Base-by-base conservation (phyloP, 208 protist species). In the Trypanosoma scelopori region DNA sequence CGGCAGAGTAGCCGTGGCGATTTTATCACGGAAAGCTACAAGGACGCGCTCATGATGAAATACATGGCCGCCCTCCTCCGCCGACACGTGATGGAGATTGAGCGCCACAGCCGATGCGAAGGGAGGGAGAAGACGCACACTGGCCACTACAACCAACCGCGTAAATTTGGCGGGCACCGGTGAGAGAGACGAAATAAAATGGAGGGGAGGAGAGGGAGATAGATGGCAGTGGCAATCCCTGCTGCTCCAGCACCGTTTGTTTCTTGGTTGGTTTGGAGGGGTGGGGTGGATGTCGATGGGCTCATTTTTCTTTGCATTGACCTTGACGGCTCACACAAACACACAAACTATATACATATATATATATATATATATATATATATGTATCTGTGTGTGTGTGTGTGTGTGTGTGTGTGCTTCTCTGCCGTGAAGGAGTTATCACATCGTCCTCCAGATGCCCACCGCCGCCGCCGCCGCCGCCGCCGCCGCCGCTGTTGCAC, bases 1-100 rank as follows among this genome's bases (percentile, higher is more conserved):
- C 69, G 73, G 9, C 74, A 87, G 65, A 63, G 70, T 23, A 76
- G 63, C 49, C 77, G 83, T 16, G 81, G 89, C 56, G 82, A 94
- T 74, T 83, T 88, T 68, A 82, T 81, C 69, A 87, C 78, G 9
- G 72, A 89, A 68, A 78, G 72, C 49, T 82, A 90, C 69, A 92
- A 88, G 76, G 85, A 94, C 55, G 83, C 85, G 5, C 80, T 94
- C 23, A 92, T 91, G 85, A 92, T 91, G 55, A 94, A 94, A 74
- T 89, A 81, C 43, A 73, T 81, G 20, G 69, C 74, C 0, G 69
- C 64, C 1, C 71, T 91, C 1, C 73, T 94, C 47, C 76, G 76
- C 22, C 79, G 83, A 59, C 69, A 89, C 28, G 18, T 90, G 22
- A 57, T 48, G 42, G 82, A 84, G 61, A 87, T 94, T 53, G 81